These are phyloP conservation scores for Sporothrix euskadiensis DNA, from an alignment of 2,329 filamentous ascomycete species.

Conservation along the genomic window DNA sequence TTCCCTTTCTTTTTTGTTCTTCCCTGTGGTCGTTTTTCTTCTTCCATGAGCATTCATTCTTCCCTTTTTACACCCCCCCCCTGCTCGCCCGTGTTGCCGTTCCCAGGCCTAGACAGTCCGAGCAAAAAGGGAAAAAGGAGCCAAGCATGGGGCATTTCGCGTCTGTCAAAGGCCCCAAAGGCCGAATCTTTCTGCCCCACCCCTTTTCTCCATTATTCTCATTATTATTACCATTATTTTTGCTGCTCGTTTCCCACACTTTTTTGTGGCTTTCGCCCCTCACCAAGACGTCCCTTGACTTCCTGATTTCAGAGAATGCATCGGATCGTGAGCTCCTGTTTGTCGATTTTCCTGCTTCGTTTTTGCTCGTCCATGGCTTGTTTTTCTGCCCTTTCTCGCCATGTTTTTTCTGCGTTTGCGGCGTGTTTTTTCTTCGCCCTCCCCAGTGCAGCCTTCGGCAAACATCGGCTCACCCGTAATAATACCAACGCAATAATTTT, in stretches of 20 bases:
- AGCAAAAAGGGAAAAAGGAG: not conserved
- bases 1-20: not conserved
- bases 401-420: not conserved
- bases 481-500: not conserved
- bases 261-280: conserved; percentile 9
- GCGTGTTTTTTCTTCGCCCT: not conserved
- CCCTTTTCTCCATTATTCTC: not conserved
- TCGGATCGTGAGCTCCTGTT: conserved; percentile 16
- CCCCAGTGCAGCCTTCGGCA: not conserved
- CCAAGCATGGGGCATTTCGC: not conserved
- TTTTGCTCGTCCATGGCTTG: conserved; percentile 11
- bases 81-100: conserved; percentile 1
- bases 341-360: conserved; percentile 19
- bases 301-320: not conserved
- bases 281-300: not conserved
- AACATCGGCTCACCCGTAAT: conserved; percentile 3
- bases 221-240: not conserved
- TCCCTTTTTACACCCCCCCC: not conserved
- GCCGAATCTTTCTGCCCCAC: not conserved
- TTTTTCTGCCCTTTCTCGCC: not conserved
- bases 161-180: not conserved
- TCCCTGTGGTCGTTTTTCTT: not conserved
- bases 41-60: not conserved
- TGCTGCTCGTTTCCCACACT: not conserved
- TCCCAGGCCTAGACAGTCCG: not conserved